phyloP scores from a whole-genome alignment of 2,329 filamentous ascomycete species.

The Epichloe hybrida region DNA sequence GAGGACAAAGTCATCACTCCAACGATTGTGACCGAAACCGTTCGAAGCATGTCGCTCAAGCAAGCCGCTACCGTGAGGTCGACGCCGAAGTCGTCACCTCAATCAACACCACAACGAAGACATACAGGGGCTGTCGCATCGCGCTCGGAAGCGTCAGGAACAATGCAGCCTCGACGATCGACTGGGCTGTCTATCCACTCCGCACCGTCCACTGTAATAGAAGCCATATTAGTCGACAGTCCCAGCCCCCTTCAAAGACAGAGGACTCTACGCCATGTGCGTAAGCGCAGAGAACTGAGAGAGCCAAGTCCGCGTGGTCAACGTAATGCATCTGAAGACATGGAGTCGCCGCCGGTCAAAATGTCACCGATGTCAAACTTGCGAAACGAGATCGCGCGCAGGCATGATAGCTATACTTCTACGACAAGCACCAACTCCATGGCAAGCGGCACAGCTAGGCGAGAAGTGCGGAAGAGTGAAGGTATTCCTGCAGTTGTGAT shows the following conservation, averaged over 20 bases:
- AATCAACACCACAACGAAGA: slow-evolving; percentile 8
- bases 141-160: slow-evolving; percentile 25
- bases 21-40: slow-evolving; percentile 37
- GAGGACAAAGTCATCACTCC: slow-evolving; percentile 35
- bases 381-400: slow-evolving; percentile 14
- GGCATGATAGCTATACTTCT: slow-evolving; percentile 36
- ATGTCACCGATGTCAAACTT: slow-evolving; percentile 17
- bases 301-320: slow-evolving; percentile 22
- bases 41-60: slow-evolving; percentile 33
- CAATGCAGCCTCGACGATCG: slow-evolving; percentile 32
- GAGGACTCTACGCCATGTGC: slow-evolving; percentile 47
- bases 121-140: slow-evolving; percentile 18
- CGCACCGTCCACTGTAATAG: slow-evolving; percentile 41
- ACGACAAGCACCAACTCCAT: slow-evolving; percentile 34
- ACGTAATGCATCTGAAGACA: slow-evolving; percentile 5
- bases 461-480: slow-evolving; percentile 44
- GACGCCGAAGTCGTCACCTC: slow-evolving; percentile 24
- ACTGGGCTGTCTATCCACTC: slow-evolving; percentile 43
- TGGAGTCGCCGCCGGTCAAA: slow-evolving; percentile 8
- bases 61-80: slow-evolving; percentile 24
- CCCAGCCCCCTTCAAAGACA: slow-evolving; percentile 26
- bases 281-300: slow-evolving; percentile 38
- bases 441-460: slow-evolving; percentile 40
- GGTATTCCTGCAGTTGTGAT: slow-evolving; percentile 50
- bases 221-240: slow-evolving; percentile 42